Conservation (phyloP, 2,329 filamentous ascomycete genomes). For the Fusarium torulosum region DNA sequence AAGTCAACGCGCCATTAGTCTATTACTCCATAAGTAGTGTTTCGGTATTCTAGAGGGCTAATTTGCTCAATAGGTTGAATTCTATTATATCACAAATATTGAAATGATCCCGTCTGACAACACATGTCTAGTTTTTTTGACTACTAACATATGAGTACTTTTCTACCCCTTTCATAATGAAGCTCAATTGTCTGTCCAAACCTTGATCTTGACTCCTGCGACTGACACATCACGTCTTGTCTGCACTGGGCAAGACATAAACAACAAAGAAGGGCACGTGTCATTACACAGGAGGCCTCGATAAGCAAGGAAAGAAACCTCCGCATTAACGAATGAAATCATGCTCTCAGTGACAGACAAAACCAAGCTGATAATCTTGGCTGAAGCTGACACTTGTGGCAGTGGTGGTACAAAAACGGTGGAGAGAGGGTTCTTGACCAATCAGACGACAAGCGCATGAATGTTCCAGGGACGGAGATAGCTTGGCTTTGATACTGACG, state of each 20-base stretch:
- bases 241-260: neutral
- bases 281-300: neutral
- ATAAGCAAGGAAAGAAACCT: conserved; percentile 11
- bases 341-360: neutral
- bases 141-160: too few species aligned
- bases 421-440: neutral
- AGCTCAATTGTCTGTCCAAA: neutral
- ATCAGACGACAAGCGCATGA: conserved; percentile 29
- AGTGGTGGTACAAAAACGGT: conserved; percentile 8
- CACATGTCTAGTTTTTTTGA: too few species aligned
- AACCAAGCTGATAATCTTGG: conserved; percentile 1
- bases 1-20: too few species aligned
- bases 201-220: neutral
- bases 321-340: conserved; percentile 1
- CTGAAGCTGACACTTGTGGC: conserved; percentile 16
- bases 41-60: too few species aligned
- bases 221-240: neutral
- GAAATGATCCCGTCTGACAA: too few species aligned
- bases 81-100: too few species aligned
- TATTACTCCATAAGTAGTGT: too few species aligned
- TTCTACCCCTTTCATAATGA: too few species aligned
- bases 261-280: conserved; percentile 4
- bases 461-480: conserved; percentile 23
- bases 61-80: too few species aligned
- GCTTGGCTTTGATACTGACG: conserved; percentile 32